Conservation (phyloP, 164 flowering plant genomes). For the Protea cynaroides region DNA sequence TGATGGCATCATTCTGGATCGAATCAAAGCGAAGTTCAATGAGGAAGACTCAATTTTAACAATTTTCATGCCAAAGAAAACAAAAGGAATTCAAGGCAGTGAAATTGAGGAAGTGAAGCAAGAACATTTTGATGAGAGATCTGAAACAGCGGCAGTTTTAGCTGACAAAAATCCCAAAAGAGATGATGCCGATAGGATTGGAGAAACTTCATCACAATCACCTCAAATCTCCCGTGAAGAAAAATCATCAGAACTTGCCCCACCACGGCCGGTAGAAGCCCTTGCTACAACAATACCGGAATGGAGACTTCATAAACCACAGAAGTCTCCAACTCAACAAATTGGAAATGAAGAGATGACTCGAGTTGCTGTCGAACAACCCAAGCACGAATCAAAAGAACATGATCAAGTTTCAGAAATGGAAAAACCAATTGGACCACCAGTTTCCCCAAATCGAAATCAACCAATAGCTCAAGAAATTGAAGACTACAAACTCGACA, state of each 20-base stretch:
- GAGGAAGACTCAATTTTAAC: constrained; percentile 39
- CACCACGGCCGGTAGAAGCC: not conserved
- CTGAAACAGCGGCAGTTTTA: no score
- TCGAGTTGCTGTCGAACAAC: not conserved
- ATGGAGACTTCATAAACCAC: not conserved
- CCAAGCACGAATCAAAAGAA: not conserved
- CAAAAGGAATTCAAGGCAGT: constrained; percentile 38
- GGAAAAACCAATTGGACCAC: not conserved
- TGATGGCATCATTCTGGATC: constrained; percentile 45
- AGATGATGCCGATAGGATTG: constrained; percentile 2
- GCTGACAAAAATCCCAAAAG: no score
- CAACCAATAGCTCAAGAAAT: constrained; percentile 8
- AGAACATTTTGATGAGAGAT: constrained; percentile 20
- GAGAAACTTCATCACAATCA: not conserved
- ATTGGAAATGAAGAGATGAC: not conserved
- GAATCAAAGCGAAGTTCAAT: constrained; percentile 45
- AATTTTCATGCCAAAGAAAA: constrained; percentile 52
- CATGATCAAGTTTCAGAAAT: not conserved
- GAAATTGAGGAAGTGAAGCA: constrained; percentile 46
- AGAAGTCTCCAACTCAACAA: constrained; percentile 3
- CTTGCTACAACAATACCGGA: not conserved
- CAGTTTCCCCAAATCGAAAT: not conserved
- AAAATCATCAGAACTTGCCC: not conserved
- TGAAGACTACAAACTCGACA: not conserved
- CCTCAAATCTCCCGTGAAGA: not conserved